These are phyloP conservation scores for Chaetomiaceae sp. DNA, from an alignment of 2,329 filamentous ascomycete species.

Conservation along the genomic window DNA sequence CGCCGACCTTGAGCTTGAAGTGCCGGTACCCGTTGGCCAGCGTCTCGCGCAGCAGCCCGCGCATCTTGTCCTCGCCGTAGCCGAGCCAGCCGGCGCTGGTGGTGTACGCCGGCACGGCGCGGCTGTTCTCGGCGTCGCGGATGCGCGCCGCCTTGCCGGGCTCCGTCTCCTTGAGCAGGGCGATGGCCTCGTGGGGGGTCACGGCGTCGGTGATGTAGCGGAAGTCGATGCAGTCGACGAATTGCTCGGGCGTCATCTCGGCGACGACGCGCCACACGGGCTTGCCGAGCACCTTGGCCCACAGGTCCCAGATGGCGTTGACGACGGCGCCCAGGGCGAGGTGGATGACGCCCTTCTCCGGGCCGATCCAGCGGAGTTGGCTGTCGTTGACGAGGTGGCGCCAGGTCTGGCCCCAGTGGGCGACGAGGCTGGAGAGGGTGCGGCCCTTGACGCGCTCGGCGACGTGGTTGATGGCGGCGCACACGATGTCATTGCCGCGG, in stretches of 20 bases:
- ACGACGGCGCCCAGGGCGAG: constrained; percentile 84
- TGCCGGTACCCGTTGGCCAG: constrained; percentile 71
- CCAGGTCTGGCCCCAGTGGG: constrained; percentile 76
- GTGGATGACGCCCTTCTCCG: constrained; percentile 91
- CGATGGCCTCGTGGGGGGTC: constrained; percentile 76
- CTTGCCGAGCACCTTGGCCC: constrained; percentile 81
- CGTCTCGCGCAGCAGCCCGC: constrained; percentile 66
- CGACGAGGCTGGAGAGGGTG: constrained; percentile 70
- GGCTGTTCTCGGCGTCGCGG: constrained; percentile 64
- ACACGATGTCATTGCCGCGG: constrained; percentile 89
- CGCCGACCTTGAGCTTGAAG: constrained; percentile 90
- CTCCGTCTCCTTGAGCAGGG: constrained; percentile 62
- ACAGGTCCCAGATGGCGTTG: constrained; percentile 93
- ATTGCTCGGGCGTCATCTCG: constrained; percentile 84
- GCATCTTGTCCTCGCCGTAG: constrained; percentile 85
- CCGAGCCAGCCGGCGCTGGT: constrained; percentile 90
- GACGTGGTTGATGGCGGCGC: constrained; percentile 73
- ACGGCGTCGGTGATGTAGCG: constrained; percentile 92
- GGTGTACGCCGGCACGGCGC: constrained; percentile 84
- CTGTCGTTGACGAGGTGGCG: constrained; percentile 85
- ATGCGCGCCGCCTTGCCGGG: constrained; percentile 65
- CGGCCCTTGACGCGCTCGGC: constrained; percentile 70
- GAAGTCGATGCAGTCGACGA: constrained; percentile 87
- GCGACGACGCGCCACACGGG: constrained; percentile 87
- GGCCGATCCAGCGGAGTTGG: constrained; percentile 89